Base-by-base conservation (phyloP, 495 filamentous ascomycete genomes). In the Neurospora sp. region DNA sequence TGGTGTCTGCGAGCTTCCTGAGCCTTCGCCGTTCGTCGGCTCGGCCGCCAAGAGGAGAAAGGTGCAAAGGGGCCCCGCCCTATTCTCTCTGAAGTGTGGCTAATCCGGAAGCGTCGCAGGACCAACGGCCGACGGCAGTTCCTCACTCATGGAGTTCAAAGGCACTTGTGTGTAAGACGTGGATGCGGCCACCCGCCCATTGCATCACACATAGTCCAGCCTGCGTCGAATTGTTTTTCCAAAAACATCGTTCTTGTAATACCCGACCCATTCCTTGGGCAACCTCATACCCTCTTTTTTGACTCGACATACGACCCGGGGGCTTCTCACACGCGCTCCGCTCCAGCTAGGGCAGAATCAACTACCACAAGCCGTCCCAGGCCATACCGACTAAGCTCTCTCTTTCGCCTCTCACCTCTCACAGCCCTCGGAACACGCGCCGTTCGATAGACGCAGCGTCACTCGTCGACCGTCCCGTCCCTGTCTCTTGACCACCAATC, bases 141-240 rank as follows among this genome's bases (percentile, higher is more conserved):
- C 54, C 54, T 34, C 54, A 31, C 21, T 59, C 45, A 38, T 28
- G 24, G 24, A 28, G 24, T 19, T 43, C 40, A 59, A 28, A 59
- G 48, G 21, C n/a, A 48, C 19, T 21, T 21, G 43, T 9, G 43
- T 38, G 37, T 38, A 59, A 71, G 28, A 71, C 21, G 48, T 31
- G 70, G 40, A 48, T 78, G 76, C 76, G 69, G 77, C 45, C 73
- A 73, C 69, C 78, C 77, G 78, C 42, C 36, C 45, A 73, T 74
- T 70, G 73, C 77, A 77, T 78, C 78, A 73, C 75, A 73, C 72
- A 24, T 21, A 21, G 39, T 37, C 28, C 5, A n/a, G 24, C 10
- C 66, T 62, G 54, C 24, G 21, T 24, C 43, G 13, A 17, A 24
- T 54, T 37, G 3, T 66, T 28, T 24, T 38, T n/a, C 43, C 36